Percentiles rank a stretch among this genome's conserved stretches.
Evolutionary conservation across 2,329 filamentous ascomycete species (phyloP).

Genomic region (Ramularia collo-cygni): DNA sequence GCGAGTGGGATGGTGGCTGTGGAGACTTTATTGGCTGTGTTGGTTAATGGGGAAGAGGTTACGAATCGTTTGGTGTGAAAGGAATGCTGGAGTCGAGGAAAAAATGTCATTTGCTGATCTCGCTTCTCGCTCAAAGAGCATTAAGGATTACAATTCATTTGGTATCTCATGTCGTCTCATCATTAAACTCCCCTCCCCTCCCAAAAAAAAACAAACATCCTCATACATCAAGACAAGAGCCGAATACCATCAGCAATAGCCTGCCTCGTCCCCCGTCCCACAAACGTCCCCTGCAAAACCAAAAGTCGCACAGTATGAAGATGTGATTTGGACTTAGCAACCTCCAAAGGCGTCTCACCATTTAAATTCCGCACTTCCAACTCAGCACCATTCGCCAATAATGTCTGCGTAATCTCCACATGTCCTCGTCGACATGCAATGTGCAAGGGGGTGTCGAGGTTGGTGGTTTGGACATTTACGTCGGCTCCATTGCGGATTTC

Average conservation of each 20-base stretch:
- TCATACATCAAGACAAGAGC: no score
- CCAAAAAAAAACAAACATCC: no score
- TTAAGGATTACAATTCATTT: neutral
- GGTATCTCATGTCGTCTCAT: neutral
- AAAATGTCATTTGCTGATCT: no score
- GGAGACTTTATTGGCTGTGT: slow-evolving; percentile 21
- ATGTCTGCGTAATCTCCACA: neutral
- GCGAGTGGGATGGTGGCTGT: slow-evolving; percentile 33
- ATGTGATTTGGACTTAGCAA: slow-evolving; percentile 1
- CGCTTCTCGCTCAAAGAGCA: no score
- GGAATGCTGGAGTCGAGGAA: neutral
- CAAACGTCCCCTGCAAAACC: slow-evolving; percentile 1
- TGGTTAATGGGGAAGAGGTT: slow-evolving; percentile 11
- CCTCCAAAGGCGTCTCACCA: neutral
- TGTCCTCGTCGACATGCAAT: neutral
- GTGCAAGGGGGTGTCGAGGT: slow-evolving; percentile 1
- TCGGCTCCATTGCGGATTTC: slow-evolving; percentile 1
- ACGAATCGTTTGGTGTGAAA: slow-evolving; percentile 11
- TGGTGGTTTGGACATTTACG: neutral
- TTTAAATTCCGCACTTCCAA: neutral
- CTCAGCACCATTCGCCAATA: neutral
- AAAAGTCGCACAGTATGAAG: slow-evolving; percentile 1
- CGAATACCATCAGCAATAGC: no score
- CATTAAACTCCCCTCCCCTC: no score
- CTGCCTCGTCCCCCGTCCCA: neutral